Percentiles rank a stretch among this genome's conserved stretches.
These are phyloP conservation scores for Paramarasmius palmivorus DNA, from an alignment of 1,284 basidiomycete species.

Conservation along the genomic window DNA sequence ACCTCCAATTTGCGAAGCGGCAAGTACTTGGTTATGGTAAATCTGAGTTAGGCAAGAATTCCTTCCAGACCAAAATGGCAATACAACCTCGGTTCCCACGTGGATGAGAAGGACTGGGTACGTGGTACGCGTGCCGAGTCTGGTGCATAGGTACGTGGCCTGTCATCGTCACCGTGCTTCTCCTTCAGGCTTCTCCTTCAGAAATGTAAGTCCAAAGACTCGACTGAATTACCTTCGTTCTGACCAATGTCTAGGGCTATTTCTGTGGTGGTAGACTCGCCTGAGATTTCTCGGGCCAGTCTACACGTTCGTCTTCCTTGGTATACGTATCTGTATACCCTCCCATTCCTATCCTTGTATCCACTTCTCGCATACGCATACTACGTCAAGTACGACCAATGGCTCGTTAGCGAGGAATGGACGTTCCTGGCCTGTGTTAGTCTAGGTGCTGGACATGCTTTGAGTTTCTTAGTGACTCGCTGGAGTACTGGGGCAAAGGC, in stretches of 20 bases:
- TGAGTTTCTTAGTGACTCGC: constrained; percentile 89
- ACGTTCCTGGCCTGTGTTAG: constrained; percentile 91
- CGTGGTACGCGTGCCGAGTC: neutral
- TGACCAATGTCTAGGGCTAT: constrained; percentile 16
- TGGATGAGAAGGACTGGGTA: neutral
- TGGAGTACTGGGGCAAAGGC: constrained; percentile 88
- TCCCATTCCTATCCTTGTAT: constrained; percentile 87
- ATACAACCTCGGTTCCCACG: too few species aligned
- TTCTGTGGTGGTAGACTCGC: constrained; percentile 70
- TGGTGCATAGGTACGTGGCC: constrained; percentile 2
- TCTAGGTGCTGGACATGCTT: constrained; percentile 85
- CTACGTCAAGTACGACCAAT: constrained; percentile 87
- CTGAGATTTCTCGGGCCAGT: constrained; percentile 82
- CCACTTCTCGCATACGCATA: constrained; percentile 92
- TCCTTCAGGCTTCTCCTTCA: constrained; percentile 4
- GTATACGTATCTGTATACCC: constrained; percentile 79
- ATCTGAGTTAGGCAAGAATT: too few species aligned
- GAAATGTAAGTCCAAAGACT: neutral
- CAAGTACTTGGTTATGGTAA: too few species aligned
- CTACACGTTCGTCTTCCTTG: constrained; percentile 82
- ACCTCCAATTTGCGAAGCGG: too few species aligned
- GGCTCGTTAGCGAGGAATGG: constrained; percentile 93
- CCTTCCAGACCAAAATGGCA: too few species aligned
- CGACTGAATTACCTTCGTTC: neutral
- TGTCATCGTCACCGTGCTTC: too few species aligned